Base-by-base conservation (phyloP, 306 rosid species). In the Luffa acutangula region DNA sequence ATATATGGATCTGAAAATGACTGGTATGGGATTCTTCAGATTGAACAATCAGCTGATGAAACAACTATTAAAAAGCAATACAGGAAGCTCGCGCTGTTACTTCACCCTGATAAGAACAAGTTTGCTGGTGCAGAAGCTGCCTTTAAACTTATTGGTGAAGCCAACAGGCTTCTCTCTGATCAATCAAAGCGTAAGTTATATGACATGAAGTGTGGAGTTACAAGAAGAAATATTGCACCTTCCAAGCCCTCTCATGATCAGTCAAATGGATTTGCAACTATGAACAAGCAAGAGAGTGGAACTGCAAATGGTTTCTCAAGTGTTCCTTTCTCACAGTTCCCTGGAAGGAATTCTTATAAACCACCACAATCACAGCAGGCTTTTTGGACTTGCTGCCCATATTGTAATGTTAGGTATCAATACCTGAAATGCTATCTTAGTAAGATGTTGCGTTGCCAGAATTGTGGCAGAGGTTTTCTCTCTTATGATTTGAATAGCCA, bases 71-170 rank as follows among this genome's bases (percentile, higher is more conserved):
- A 83, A 85, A 94, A 87, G 79, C 97, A 94, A 69, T 94, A 88
- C 85, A 91, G 89, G 77, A 94, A 89, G 88, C 88, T 94, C 11
- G 97, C 97, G 13, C 75, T 94, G 77, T 88, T 88, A 67, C 97
- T 94, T 74, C 98, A 92, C 84, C 98, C 97, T 45, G 98, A 94
- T 85, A 94, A 94, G 86, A 94, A 92, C 83, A 91, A 89, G 79
- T 88, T 87, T 80, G 79, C 89, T 56, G 97, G 98, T 86, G 97
- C 98, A 1, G 98, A 94, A 80, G 91, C 97, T 81, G 98, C 98
- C 81, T 94, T 94, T 85, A 94, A 94, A 84, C 81, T 91, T 79
- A 84, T 92, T 52, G 96, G 91, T 79, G 97, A 94, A 81, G 98
- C 97, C 45, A 88, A 94, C 79, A 88, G 92, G 83, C 67, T 91